Percentiles rank a stretch among this genome's conserved stretches.
These are phyloP conservation scores for Sphagnum contortum DNA, from an alignment of 225 moss, liverwort and hornwort species.

Conservation along the genomic window DNA sequence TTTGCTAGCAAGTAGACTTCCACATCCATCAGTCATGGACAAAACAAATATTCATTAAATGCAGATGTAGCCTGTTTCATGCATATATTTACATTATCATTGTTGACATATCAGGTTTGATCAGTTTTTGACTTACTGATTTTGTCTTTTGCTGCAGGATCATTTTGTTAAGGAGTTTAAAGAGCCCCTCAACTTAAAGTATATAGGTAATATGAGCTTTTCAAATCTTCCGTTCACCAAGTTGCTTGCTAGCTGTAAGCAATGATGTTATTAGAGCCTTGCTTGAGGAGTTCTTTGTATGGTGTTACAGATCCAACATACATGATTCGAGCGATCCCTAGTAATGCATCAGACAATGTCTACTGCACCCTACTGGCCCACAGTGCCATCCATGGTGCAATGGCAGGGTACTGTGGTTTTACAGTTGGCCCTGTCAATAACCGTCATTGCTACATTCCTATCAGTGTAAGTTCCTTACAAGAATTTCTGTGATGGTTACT, in stretches of 20 bases:
- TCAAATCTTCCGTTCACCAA: not conserved
- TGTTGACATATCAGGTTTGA: not conserved
- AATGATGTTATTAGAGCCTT: not conserved
- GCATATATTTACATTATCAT: not conserved
- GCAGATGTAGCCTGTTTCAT: not conserved
- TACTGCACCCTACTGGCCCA: conserved; percentile 80
- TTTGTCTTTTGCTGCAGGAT: conserved; percentile 19
- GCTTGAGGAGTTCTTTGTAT: conserved; percentile 13
- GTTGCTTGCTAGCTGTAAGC: not conserved
- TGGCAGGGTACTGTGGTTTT: conserved; percentile 75
- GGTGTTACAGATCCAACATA: conserved; percentile 66
- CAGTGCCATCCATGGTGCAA: conserved; percentile 75
- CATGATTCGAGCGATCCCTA: conserved; percentile 82
- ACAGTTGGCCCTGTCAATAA: conserved; percentile 71
- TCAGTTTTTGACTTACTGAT: not conserved
- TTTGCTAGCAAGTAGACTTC: not conserved
- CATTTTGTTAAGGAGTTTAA: conserved; percentile 37
- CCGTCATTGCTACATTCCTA: conserved; percentile 64
- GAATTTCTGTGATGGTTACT: too few relatives aligned
- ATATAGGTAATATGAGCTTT: conserved; percentile 21
- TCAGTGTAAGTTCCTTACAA: conserved; percentile 20
- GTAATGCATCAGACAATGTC: conserved; percentile 74
- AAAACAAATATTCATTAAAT: not conserved
- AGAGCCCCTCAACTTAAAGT: conserved; percentile 53
- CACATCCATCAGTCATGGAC: not conserved